phyloP scores from a whole-genome alignment of 2,329 filamentous ascomycete genomes.

The Ophiobolus disseminans region DNA sequence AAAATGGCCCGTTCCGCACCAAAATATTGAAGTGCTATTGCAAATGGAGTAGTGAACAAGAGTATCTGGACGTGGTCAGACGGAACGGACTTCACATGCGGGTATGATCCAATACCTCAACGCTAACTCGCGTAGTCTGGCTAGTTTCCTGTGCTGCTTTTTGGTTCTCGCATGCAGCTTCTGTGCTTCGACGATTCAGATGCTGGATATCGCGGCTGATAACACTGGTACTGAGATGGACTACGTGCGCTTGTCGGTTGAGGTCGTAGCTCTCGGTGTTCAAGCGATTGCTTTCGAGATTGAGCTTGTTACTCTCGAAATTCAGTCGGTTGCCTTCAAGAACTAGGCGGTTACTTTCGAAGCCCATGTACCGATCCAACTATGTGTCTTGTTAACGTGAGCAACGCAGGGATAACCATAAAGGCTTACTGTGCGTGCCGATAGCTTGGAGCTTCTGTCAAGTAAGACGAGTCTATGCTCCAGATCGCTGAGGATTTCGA shows the following conservation, averaged over 20 bases:
- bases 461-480: too few species aligned
- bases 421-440: too few species aligned
- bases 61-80: conserved; percentile 1
- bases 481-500: too few species aligned
- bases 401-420: too few species aligned
- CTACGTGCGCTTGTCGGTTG: background rate
- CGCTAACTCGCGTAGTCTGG: conserved; percentile 9
- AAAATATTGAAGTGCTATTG: conserved; percentile 13
- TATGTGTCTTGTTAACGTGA: background rate
- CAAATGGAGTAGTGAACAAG: conserved; percentile 6
- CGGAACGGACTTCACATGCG: background rate
- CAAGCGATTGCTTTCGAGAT: conserved; percentile 10
- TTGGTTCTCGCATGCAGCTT: conserved; percentile 7
- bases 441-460: too few species aligned
- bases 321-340: background rate
- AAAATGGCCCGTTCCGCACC: conserved; percentile 7
- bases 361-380: background rate
- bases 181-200: conserved; percentile 3
- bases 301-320: background rate
- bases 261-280: background rate
- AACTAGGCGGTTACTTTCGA: background rate
- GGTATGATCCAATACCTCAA: conserved; percentile 5
- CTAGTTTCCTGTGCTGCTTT: conserved; percentile 7
- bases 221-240: background rate
- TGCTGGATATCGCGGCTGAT: conserved; percentile 5